A percentile compares a stretch with the other conserved stretches of the same genome.
phyloP scores from a whole-genome alignment of 2,329 filamentous ascomycete genomes.

The Trichoderma aggressivum region DNA sequence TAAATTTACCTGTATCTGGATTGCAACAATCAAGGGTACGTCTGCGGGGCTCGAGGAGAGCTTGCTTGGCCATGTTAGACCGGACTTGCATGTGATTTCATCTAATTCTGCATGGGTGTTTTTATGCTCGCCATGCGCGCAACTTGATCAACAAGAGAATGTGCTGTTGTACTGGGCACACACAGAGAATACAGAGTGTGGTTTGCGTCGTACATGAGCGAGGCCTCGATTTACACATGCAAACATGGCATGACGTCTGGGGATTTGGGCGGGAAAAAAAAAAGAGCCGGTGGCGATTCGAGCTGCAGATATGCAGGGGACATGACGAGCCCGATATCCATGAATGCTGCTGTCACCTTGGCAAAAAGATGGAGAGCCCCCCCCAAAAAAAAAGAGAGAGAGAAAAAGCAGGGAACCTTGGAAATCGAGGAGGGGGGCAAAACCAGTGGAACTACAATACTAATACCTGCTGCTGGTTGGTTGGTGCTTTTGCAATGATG shows the following conservation, averaged over 20 bases:
- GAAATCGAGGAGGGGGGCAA: background rate
- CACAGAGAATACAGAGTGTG: too few species aligned
- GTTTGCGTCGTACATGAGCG: background rate
- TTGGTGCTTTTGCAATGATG: background rate
- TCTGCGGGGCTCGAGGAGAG: background rate
- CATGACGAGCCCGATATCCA: background rate
- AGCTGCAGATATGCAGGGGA: background rate
- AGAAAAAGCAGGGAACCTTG: background rate
- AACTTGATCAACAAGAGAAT: background rate
- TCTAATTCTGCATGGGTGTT: background rate
- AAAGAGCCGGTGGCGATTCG: background rate
- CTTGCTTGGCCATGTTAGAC: background rate
- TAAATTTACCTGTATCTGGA: background rate
- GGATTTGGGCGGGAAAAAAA: background rate
- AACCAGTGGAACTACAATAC: background rate
- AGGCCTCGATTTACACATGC: background rate
- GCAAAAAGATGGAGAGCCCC: background rate
- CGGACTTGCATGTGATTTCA: background rate
- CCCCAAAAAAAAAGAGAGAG: too few species aligned
- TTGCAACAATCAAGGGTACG: background rate
- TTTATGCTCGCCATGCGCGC: background rate
- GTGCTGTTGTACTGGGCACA: background rate
- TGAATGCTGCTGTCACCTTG: background rate
- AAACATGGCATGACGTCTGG: background rate
- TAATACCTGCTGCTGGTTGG: background rate